Conservation (phyloP, 2,329 filamentous ascomycete species). For the Ilyonectria sp. region DNA sequence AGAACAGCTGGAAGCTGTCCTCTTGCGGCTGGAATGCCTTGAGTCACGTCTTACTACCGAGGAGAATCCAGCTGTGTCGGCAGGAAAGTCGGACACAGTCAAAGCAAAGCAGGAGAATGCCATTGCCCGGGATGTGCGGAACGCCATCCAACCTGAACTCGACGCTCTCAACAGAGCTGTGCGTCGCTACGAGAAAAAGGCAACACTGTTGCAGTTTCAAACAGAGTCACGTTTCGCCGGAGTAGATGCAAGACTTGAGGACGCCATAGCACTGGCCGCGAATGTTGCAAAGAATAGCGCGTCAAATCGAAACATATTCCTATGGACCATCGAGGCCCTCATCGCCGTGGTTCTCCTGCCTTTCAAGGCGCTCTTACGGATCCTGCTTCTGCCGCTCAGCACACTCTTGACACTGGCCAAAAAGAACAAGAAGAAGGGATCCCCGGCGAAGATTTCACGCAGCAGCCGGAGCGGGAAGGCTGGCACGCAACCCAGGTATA, state of each 20-base stretch:
- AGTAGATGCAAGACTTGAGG: conserved; percentile 80
- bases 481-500: conserved; percentile 50
- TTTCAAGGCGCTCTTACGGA: conserved; percentile 55
- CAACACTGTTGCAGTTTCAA: conserved; percentile 80
- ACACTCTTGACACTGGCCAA: conserved; percentile 55
- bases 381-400: conserved; percentile 61
- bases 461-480: conserved; percentile 45
- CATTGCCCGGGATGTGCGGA: conserved; percentile 72
- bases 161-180: conserved; percentile 92
- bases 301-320: conserved; percentile 54
- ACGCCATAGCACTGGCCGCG: conserved; percentile 85
- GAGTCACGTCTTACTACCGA: conserved; percentile 66
- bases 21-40: conserved; percentile 77
- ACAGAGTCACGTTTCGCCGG: conserved; percentile 82
- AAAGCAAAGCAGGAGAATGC: conserved; percentile 60
- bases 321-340: conserved; percentile 56
- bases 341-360: conserved; percentile 58
- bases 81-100: conserved; percentile 50
- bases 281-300: conserved; percentile 74
- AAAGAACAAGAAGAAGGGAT: conserved; percentile 50
- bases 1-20: conserved; percentile 69
- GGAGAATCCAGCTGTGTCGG: conserved; percentile 46
- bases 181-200: conserved; percentile 91
- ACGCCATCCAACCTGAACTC: conserved; percentile 82
- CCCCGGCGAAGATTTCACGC: conserved; percentile 43